These are phyloP conservation scores for Diphasiastrum complanatum DNA, from an alignment of 83 land plant species.

Conservation along the genomic window DNA sequence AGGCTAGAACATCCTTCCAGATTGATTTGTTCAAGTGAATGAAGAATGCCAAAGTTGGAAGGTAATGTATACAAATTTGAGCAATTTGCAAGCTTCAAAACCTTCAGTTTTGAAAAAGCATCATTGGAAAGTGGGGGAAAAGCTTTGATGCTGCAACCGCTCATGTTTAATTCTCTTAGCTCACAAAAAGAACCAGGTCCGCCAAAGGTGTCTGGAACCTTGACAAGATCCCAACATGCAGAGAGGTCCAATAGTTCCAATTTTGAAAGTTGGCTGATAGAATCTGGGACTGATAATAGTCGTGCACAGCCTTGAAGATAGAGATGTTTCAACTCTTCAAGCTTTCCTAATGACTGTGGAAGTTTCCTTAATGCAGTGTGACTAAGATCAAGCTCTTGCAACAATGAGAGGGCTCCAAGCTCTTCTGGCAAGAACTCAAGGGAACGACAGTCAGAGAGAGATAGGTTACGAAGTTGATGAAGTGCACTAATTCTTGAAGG, in stretches of 20 bases:
- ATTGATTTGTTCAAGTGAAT: conserved; percentile 19
- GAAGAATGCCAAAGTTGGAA: conserved; percentile 5
- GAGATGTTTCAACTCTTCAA: conserved; percentile 8
- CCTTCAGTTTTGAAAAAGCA: conserved; percentile 19
- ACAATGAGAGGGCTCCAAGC: conserved; percentile 14
- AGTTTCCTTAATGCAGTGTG: conserved; percentile 30
- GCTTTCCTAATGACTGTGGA: conserved; percentile 21
- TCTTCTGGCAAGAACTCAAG: conserved; percentile 22
- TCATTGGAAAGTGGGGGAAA: conserved; percentile 17
- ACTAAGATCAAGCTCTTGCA: conserved; percentile 24
- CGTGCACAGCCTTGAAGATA: conserved; percentile 24
- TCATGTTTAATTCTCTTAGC: conserved; percentile 22
- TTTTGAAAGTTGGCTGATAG: conserved; percentile 15
- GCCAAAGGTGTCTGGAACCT: conserved; percentile 21
- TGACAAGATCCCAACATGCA: conserved; percentile 30
- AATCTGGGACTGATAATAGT: conserved; percentile 20
- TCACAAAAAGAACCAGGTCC: conserved; percentile 9
- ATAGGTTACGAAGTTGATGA: conserved; percentile 15
- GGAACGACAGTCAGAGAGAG: conserved; percentile 23
- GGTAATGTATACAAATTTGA: conserved; percentile 9
- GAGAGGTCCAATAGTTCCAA: conserved; percentile 14
- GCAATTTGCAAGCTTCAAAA: conserved; percentile 15
- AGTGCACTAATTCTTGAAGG: conserved; percentile 12
- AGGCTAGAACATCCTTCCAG: conserved; percentile 22
- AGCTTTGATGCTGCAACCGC: conserved; percentile 24